Base-by-base conservation (phyloP, 192 early-diverging fungal genomes). In the Entomortierella chlamydospora region DNA sequence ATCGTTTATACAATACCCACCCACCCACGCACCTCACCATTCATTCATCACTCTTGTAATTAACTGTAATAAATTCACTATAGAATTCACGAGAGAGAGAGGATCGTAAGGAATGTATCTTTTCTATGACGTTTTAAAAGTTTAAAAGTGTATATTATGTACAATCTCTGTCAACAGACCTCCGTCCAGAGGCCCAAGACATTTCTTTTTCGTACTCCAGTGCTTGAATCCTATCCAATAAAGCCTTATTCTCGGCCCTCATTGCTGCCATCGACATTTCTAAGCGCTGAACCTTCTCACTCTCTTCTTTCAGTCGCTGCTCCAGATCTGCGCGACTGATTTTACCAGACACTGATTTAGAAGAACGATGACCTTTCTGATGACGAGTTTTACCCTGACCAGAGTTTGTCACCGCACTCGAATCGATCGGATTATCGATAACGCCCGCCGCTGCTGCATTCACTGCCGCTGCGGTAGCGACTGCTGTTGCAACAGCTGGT, bases 221-320 rank as follows among this genome's bases (percentile, higher is more conserved):
- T 20, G 28, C 62, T 56, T 79, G 76, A 25, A 79, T 79, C 52
- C 68, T 63, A 23, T 79, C 76, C 33, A 79, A 43, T 22, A 79
- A 31, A 1, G 76, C 76, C 51, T 45, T 70, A 18, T 70, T 70
- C 51, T 79, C 76, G n/a, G 76, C 76, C 13, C 76, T 33, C 56
- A 79, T 70, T 0, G 76, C 68, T 34, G 52, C 43, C 63, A 79
- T 43, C 10, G 76, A 79, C 57, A 65, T 69, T 41, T 79, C 76
- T 15, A 79, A 29, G 7, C 76, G 61, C 54, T 79, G 64, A 3
- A 70, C 63, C 34, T 65, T 65, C 6, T 65, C 63, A 6, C 49
- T 47, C 43, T 70, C 61, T 17, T 70, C 62, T n/a, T 29, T 39
- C 37, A 70, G 39, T 31, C 42, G 26, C 8, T 66, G 58, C 30